Evolutionary conservation across 2,329 filamentous ascomycete species (phyloP), one percentile per base, ranked within the genome.

Genomic region (Talaromyces sp.): DNA sequence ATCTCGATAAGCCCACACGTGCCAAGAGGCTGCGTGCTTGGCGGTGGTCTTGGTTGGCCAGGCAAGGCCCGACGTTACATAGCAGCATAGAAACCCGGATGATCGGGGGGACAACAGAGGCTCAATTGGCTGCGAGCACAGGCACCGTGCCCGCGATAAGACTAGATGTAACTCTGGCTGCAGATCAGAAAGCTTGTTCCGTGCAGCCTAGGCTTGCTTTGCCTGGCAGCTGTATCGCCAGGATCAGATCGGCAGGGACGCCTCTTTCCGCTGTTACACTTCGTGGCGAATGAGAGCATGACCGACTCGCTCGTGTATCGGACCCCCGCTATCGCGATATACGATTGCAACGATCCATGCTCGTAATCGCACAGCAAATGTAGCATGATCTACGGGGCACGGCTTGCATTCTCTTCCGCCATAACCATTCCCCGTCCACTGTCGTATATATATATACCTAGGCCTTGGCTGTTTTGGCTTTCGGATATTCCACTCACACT

Each of bases 141-240:
- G 50, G 28, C 28, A 47, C n/a, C 44, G 44, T 47, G 50, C 14
- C n/a, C 14, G 27, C 5, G 50, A 53, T 53, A 53, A 53, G 50
- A 31, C 5, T 31, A 16, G 14, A 53, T 53, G 50, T 53, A 53
- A 53, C 50, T 53, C 50, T 53, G 27, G 5, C 50, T 31, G 50
- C 50, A 53, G 50, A 53, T 53, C 50, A 53, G 27, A 53, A 53
- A 53, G 50, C 50, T 53, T 53, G 50, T 53, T 53, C 50, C 28
- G 27, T 31, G 14, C 27, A 31, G 12, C 8, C 50, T 52, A 7
- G 16, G 27, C 28, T 16, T 14, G 50, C 28, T 14, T 12, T 52
- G 27, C 27, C 6, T 8, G 30, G 50, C 50, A 16, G 50, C 50
- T 53, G 28, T 31, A 30, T 53, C 27, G 50, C 50, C 18, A 31